Evolutionary conservation across 176 grass and related monocot species (phyloP).

Genomic region (Tillandsia fasciculata): DNA sequence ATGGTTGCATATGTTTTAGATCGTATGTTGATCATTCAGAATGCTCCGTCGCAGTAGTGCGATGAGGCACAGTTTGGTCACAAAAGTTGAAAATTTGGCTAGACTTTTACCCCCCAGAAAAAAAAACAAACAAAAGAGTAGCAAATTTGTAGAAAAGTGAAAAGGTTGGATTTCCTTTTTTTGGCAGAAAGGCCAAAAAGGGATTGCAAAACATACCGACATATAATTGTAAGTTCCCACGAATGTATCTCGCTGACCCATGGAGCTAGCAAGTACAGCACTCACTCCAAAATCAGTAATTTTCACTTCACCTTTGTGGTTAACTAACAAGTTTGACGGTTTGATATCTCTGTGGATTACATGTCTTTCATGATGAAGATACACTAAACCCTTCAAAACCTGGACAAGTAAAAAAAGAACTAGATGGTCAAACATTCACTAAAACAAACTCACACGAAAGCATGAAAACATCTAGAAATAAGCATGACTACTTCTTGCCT

Average conservation of each 20-base stretch:
- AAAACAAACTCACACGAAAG: neutral
- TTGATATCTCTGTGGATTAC: slow-evolving; percentile 98
- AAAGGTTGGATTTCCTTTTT: neutral
- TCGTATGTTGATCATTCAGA: too few species aligned
- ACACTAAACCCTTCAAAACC: slow-evolving; percentile 91
- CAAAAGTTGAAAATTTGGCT: too few species aligned
- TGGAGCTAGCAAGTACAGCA: slow-evolving; percentile 75
- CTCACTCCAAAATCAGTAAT: slow-evolving; percentile 95
- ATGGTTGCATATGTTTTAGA: too few species aligned
- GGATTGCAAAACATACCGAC: slow-evolving; percentile 53
- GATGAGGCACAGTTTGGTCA: too few species aligned
- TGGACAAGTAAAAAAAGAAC: slow-evolving; percentile 21
- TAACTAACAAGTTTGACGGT: slow-evolving; percentile 89
- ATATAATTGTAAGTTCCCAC: slow-evolving; percentile 97
- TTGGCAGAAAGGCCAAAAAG: neutral
- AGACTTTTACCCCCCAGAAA: too few species aligned
- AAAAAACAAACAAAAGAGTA: too few species aligned
- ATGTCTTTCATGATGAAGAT: slow-evolving; percentile 92
- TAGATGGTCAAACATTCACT: neutral
- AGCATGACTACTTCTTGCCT: slow-evolving; percentile 33
- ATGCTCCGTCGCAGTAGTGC: too few species aligned
- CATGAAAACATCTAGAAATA: neutral
- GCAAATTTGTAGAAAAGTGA: too few species aligned
- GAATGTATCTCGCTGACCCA: slow-evolving; percentile 92
- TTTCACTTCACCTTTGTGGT: slow-evolving; percentile 91